Base-by-base conservation (phyloP, 2,329 filamentous ascomycete species). In the Aspergillus clavatus region DNA sequence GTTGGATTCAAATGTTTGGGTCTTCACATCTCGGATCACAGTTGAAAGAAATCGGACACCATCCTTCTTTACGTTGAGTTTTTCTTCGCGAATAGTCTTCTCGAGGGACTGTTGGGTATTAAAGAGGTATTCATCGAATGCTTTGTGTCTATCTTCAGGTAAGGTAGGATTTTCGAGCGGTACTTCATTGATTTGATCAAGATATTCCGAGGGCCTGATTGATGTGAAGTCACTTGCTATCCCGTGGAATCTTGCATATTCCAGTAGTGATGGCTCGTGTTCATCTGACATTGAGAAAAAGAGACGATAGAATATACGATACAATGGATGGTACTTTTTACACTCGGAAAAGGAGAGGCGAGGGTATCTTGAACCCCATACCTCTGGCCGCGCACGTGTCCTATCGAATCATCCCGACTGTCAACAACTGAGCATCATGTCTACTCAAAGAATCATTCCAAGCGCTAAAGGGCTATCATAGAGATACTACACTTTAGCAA, bases 181-280 rank as follows among this genome's bases (percentile, higher is more conserved):
- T 8, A 23, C 16, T 22, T 48, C 45, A 42, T 38, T 45, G n/a
- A 24, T 27, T 14, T 55, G 24, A 26, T 59, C 31, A 40, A 57
- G 27, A 27, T 46, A 40, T 18, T 46, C 22, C 31, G 56, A 28
- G 2, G 63, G 61, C 36, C 64, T 44, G 1, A 65, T 52, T 4
- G 54, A 53, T 3, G 56, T 57, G 53, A 69, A 69, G 45, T 72
- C 59, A 40, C 46, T 57, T 24, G 67, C 69, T 18, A 77, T 61
- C 3, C 67, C 67, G 46, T 75, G 59, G 39, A 67, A 70, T 19
- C 73, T 68, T 16, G 75, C 74, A 50, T 77, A 78, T 14, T 75
- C 69, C 6, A 76, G 57, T 5, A 72, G 52, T 16, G 66, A 67
- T 12, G 61, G 61, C n/a, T 69, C 65, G 18, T 55, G 53, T 49